These are phyloP conservation scores for Cladorrhinum sp. DNA, from an alignment of 2,329 filamentous ascomycete genomes.

Conservation along the genomic window DNA sequence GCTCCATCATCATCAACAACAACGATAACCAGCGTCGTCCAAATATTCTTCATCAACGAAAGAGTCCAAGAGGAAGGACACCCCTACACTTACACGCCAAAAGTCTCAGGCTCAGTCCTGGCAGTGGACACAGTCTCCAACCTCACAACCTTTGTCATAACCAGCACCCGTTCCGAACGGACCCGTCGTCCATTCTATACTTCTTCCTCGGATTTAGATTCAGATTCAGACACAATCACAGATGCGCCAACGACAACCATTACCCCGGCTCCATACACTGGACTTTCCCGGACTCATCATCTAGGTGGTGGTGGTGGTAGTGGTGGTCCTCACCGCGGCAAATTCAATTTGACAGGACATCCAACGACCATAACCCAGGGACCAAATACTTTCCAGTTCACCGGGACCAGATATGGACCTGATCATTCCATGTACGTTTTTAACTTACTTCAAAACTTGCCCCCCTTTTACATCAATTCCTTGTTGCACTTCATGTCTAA, in stretches of 20 bases:
- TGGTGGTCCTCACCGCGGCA: background rate
- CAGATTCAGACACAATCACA: slow-evolving; percentile 14
- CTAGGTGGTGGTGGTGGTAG: background rate
- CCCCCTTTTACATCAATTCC: no score
- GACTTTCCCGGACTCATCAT: background rate
- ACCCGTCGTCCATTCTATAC: background rate
- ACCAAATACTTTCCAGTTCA: slow-evolving; percentile 29
- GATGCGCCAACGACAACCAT: background rate
- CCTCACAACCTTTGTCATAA: slow-evolving; percentile 28
- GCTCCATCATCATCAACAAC: slow-evolving; percentile 9
- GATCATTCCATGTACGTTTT: slow-evolving; percentile 22
- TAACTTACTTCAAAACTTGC: no score
- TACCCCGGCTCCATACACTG: slow-evolving; percentile 11
- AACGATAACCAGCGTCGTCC: slow-evolving; percentile 22
- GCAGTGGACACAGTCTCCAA: slow-evolving; percentile 19
- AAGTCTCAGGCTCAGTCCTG: slow-evolving; percentile 26
- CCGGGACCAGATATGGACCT: slow-evolving; percentile 24
- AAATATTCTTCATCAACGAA: slow-evolving; percentile 29
- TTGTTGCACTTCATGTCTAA: no score
- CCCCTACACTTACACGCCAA: slow-evolving; percentile 23
- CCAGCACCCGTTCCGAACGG: slow-evolving; percentile 25
- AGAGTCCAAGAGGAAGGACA: slow-evolving; percentile 28
- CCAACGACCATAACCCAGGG: slow-evolving; percentile 31
- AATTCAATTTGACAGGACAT: slow-evolving; percentile 22
- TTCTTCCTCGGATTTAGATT: background rate